Evolutionary conservation across 768 basidiomycete species (phyloP).

Genomic region (Trametopsis cervina): DNA sequence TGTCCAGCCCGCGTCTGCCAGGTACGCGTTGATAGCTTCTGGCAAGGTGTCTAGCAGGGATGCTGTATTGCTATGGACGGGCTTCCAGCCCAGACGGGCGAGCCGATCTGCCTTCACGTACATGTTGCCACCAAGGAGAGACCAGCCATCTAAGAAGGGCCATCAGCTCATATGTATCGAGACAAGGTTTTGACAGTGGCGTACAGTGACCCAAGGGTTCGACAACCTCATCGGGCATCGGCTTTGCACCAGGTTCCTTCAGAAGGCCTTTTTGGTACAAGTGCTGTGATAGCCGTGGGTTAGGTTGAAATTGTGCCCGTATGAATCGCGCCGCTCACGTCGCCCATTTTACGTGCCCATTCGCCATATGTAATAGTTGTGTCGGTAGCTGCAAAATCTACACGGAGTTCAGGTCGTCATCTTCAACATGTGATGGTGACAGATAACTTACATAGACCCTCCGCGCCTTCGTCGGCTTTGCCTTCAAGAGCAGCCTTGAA

Average conservation of each 20-base stretch:
- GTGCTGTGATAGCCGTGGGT: constrained; percentile 1
- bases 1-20: constrained; percentile 2
- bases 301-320: neutral
- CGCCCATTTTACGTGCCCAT: constrained; percentile 29
- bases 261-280: constrained; percentile 29
- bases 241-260: constrained; percentile 26
- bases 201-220: constrained; percentile 33
- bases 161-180: neutral
- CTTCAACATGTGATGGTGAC: neutral
- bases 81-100: constrained; percentile 34
- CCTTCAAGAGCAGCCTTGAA: constrained; percentile 35
- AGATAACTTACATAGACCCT: constrained; percentile 33
- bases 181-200: constrained; percentile 10
- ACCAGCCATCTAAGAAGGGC: constrained; percentile 31
- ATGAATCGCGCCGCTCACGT: constrained; percentile 21
- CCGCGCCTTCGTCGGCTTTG: constrained; percentile 32
- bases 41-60: constrained; percentile 24
- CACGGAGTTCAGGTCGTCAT: constrained; percentile 1
- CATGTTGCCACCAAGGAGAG: constrained; percentile 32
- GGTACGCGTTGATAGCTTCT: constrained; percentile 11
- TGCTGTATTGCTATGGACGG: constrained; percentile 21
- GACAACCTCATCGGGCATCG: constrained; percentile 27
- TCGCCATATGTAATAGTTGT: constrained; percentile 25
- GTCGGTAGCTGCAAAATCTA: constrained; percentile 30
- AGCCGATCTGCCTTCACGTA: constrained; percentile 30